Evolutionary conservation across 2,329 filamentous ascomycete species (phyloP).

Genomic region (Ophiostoma angusticollis): DNA sequence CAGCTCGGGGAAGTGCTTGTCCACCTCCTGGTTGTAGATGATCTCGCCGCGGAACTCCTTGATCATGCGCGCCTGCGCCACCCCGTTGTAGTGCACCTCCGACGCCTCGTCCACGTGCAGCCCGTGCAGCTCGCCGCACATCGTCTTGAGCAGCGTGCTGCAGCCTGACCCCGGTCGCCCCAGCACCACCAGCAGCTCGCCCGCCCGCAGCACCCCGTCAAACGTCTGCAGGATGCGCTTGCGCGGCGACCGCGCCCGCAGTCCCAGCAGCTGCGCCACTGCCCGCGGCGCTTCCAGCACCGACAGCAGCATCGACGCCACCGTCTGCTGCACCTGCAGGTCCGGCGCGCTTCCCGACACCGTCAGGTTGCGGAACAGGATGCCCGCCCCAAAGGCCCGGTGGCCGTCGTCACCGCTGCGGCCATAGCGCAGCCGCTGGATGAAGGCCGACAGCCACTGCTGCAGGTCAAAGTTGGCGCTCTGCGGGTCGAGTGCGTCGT

Average conservation of each 20-base stretch:
- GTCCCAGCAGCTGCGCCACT: conserved; percentile 35
- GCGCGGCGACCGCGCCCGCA: conserved; percentile 46
- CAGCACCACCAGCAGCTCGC: conserved; percentile 45
- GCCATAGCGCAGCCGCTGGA: conserved; percentile 32
- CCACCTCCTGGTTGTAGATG: conserved; percentile 65
- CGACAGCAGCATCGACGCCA: conserved; percentile 43
- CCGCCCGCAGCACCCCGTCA: conserved; percentile 39
- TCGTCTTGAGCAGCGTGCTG: conserved; percentile 42
- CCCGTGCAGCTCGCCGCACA: conserved; percentile 47
- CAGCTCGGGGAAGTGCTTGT: conserved; percentile 68
- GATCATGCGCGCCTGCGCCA: conserved; percentile 38
- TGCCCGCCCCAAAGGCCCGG: conserved; percentile 49
- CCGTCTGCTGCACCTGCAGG: conserved; percentile 58
- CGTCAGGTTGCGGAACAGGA: conserved; percentile 54
- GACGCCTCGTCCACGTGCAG: conserved; percentile 38
- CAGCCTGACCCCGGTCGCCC: conserved; percentile 47
- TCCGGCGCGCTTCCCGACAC: conserved; percentile 54
- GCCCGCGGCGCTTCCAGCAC: conserved; percentile 35
- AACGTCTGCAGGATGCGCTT: conserved; percentile 53
- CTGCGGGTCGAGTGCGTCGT: conserved; percentile 32
- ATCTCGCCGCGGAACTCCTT: conserved; percentile 52
- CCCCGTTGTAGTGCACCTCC: conserved; percentile 49
- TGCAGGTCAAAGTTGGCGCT: conserved; percentile 34
- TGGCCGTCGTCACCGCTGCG: conserved; percentile 40
- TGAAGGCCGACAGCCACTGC: conserved; percentile 46